Evolutionary conservation across 176 grass and related monocot genomes (phyloP).

Genomic region (Juncus effusus): DNA sequence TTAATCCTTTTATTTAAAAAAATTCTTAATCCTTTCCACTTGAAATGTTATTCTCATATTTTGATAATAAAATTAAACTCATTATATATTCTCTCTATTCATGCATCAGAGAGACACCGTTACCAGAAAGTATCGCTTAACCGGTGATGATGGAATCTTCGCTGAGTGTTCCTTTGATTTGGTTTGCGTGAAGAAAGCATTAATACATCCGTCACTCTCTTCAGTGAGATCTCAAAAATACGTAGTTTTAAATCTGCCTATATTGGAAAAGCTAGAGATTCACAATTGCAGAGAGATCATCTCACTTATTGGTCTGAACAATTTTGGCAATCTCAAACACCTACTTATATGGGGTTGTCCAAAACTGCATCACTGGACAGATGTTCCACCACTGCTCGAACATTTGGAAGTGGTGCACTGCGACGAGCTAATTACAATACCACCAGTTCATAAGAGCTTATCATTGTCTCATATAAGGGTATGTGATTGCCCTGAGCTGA

Average conservation of each 20-base stretch:
- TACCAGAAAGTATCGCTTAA: no score
- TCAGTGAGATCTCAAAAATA: neutral
- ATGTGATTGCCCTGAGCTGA: neutral
- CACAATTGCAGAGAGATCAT: neutral
- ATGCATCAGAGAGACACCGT: no score
- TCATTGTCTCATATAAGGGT: neutral
- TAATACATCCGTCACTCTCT: no score
- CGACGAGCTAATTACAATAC: neutral
- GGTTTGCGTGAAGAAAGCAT: no score
- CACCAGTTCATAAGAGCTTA: neutral
- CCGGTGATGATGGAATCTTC: no score
- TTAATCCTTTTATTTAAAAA: neutral
- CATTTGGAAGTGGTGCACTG: neutral
- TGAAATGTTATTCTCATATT: no score
- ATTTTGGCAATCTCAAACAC: neutral
- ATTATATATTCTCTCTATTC: no score
- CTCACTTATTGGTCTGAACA: neutral
- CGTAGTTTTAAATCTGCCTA: neutral
- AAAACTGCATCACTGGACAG: neutral
- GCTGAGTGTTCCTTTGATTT: no score
- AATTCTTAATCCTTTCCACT: no score
- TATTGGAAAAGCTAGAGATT: neutral
- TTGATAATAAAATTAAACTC: no score
- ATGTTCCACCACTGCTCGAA: neutral
- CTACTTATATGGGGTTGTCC: slow-evolving; percentile 6